A percentile compares a stretch with the other conserved stretches of the same genome.
Conservation (phyloP, 164 flowering plant species). For the Chimonanthus praecox region DNA sequence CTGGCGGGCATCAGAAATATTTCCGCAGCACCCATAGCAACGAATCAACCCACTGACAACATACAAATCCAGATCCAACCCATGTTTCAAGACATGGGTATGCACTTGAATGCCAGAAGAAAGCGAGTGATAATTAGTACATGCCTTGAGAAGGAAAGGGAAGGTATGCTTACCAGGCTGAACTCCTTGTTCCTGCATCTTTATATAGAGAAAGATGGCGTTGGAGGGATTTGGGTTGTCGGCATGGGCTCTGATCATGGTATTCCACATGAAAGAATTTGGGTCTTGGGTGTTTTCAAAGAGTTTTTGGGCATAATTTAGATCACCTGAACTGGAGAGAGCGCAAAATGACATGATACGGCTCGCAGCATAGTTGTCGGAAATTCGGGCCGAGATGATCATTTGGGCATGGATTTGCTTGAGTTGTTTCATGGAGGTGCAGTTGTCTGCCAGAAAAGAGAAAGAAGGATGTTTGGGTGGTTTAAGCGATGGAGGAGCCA, state of each 20-base stretch:
- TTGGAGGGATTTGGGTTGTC: slow-evolving; percentile 26
- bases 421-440: slow-evolving; percentile 49
- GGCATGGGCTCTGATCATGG: slow-evolving; percentile 37
- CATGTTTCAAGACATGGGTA: slow-evolving; percentile 42
- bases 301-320: slow-evolving; percentile 39
- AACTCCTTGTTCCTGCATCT: slow-evolving; percentile 38
- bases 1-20: slow-evolving; percentile 26
- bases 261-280: slow-evolving; percentile 35
- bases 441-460: slow-evolving; percentile 46
- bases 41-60: slow-evolving; percentile 53
- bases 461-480: slow-evolving; percentile 16
- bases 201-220: slow-evolving; percentile 32
- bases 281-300: slow-evolving; percentile 35
- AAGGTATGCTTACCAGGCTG: slow-evolving; percentile 59
- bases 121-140: slow-evolving; percentile 26
- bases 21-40: slow-evolving; percentile 29
- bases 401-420: slow-evolving; percentile 68
- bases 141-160: slow-evolving; percentile 62
- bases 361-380: slow-evolving; percentile 57
- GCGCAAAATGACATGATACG: slow-evolving; percentile 53
- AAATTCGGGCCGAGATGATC: slow-evolving; percentile 42
- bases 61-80: slow-evolving; percentile 46
- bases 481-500: not conserved
- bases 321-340: slow-evolving; percentile 40
- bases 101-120: slow-evolving; percentile 36